Percentiles rank a stretch among this genome's conserved stretches.
These are phyloP conservation scores for Neurospora crassa DNA, from an alignment of 2,329 filamentous ascomycete species.

Conservation along the genomic window DNA sequence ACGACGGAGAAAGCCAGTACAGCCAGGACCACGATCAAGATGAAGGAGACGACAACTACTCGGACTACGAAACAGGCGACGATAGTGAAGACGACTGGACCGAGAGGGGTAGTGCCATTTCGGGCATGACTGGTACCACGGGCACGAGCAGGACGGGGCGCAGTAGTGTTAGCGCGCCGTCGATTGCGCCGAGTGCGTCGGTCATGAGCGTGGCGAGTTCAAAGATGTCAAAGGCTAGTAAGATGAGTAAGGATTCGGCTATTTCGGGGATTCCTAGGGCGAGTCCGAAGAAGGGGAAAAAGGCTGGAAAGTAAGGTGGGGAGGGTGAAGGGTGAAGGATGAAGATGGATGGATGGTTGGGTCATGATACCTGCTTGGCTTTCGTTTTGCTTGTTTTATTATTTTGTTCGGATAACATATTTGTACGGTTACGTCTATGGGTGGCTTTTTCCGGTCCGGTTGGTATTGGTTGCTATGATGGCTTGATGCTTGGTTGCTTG, in stretches of 20 bases:
- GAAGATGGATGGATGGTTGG: not conserved
- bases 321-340: not conserved
- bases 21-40: not conserved
- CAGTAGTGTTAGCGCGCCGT: not conserved
- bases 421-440: too few species aligned
- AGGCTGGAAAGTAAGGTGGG: not conserved
- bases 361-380: not conserved
- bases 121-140: not conserved
- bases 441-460: too few species aligned
- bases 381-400: not conserved
- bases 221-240: too few species aligned
- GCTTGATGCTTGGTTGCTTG: not conserved
- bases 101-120: conserved; percentile 29
- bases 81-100: conserved; percentile 36
- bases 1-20: not conserved
- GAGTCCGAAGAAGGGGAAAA: not conserved
- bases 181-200: not conserved
- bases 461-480: not conserved
- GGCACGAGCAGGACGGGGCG: not conserved
- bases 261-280: not conserved
- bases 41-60: conserved; percentile 18
- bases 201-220: not conserved
- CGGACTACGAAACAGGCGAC: conserved; percentile 25
- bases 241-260: not conserved
- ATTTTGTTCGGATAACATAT: not conserved